Percentiles rank a stretch among this genome's conserved stretches.
These are phyloP conservation scores for Colletotrichum orchidophilum DNA, from an alignment of 2,329 filamentous ascomycete species.

Conservation along the genomic window DNA sequence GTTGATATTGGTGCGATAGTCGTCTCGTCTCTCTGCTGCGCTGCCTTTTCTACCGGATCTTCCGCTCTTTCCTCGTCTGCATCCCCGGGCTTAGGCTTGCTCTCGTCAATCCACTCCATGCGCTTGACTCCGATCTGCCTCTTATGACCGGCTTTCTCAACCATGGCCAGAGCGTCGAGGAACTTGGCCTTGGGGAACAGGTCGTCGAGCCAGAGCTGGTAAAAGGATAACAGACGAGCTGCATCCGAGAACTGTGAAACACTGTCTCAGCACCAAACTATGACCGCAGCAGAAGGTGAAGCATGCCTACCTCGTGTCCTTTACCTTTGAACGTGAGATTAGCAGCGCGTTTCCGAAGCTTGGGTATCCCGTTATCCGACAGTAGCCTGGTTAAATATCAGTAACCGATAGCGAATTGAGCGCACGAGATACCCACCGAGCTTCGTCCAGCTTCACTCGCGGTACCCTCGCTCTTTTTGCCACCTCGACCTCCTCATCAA, in stretches of 20 bases:
- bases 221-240: slow-evolving; percentile 83
- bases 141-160: slow-evolving; percentile 92
- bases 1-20: slow-evolving; percentile 41
- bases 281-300: background rate
- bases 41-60: slow-evolving; percentile 37
- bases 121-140: slow-evolving; percentile 79
- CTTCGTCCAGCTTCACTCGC: slow-evolving; percentile 87
- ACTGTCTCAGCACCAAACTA: background rate
- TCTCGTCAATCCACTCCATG: slow-evolving; percentile 85
- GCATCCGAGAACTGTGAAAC: slow-evolving; percentile 80
- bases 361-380: slow-evolving; percentile 84
- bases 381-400: slow-evolving; percentile 69
- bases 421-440: slow-evolving; percentile 58
- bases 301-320: slow-evolving; percentile 78
- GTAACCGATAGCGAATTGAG: background rate
- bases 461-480: slow-evolving; percentile 77
- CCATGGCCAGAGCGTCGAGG: slow-evolving; percentile 85
- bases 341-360: slow-evolving; percentile 76
- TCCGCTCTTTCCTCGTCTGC: slow-evolving; percentile 41
- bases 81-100: slow-evolving; percentile 59
- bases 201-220: slow-evolving; percentile 97
- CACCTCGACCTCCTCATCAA: slow-evolving; percentile 88
- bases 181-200: slow-evolving; percentile 96
- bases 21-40: slow-evolving; percentile 38
- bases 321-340: slow-evolving; percentile 88